These are phyloP conservation scores for Macrophomina phaseolina DNA, from an alignment of 2,329 filamentous ascomycete species.

Conservation along the genomic window DNA sequence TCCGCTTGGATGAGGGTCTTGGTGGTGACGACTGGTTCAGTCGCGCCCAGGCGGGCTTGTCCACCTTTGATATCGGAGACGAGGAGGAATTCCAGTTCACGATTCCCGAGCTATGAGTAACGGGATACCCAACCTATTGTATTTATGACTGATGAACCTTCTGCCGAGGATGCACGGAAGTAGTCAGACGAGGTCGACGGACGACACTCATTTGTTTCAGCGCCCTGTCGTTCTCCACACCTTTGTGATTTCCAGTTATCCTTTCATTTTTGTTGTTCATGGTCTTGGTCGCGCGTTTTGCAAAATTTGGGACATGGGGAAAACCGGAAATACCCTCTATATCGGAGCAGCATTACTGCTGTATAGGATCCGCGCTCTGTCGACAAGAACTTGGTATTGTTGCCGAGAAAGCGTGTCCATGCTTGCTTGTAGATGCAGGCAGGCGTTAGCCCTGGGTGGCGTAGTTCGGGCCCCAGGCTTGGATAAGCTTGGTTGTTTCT, in stretches of 20 bases:
- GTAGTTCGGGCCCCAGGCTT: too few species aligned
- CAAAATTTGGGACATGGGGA: not conserved
- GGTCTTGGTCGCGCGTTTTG: not conserved
- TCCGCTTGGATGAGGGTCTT: conserved; percentile 9
- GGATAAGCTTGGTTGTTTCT: too few species aligned
- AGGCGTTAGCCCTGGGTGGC: not conserved
- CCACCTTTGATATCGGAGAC: conserved; percentile 30
- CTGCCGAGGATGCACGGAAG: not conserved
- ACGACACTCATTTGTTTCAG: not conserved
- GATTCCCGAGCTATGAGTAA: conserved; percentile 5
- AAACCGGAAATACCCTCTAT: conserved; percentile 18
- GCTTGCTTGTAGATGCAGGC: not conserved
- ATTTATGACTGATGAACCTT: not conserved
- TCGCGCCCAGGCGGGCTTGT: not conserved
- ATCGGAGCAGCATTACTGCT: not conserved
- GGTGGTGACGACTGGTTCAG: conserved; percentile 19
- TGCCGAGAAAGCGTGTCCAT: not conserved
- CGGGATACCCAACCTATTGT: not conserved
- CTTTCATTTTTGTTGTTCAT: not conserved
- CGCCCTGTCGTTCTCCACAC: not conserved
- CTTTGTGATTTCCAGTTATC: not conserved
- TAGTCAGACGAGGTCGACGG: not conserved
- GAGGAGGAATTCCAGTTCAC: conserved; percentile 33
- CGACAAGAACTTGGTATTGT: not conserved
- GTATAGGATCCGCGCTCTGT: not conserved